These are phyloP conservation scores for Boletus sp. DNA, from an alignment of 1,284 basidiomycete species.

Conservation along the genomic window DNA sequence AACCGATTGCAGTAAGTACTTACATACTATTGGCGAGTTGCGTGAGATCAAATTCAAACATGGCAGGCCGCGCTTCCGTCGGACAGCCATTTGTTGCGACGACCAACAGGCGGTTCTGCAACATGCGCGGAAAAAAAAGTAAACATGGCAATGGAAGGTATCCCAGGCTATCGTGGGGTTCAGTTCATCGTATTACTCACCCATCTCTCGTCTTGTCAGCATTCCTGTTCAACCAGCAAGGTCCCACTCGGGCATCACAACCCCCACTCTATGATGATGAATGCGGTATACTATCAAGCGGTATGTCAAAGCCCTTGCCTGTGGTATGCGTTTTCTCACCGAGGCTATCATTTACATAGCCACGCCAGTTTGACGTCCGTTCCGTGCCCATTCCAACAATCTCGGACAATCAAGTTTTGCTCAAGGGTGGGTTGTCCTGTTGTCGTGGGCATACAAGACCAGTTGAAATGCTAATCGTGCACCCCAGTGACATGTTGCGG, in stretches of 20 bases:
- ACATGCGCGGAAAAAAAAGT: not conserved
- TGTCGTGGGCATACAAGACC: too few relatives aligned
- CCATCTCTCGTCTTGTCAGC: not conserved
- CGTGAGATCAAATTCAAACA: too few relatives aligned
- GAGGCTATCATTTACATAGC: constrained; percentile 27
- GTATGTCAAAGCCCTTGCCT: constrained; percentile 3
- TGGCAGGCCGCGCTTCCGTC: not conserved
- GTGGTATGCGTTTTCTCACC: not conserved
- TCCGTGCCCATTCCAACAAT: constrained; percentile 51
- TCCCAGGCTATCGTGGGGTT: constrained; percentile 12
- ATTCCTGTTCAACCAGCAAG: not conserved
- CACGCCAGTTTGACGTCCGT: constrained; percentile 44
- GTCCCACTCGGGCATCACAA: not conserved
- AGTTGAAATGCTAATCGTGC: not conserved
- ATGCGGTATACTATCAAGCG: constrained; percentile 23
- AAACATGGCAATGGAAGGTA: not conserved
- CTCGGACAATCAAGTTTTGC: constrained; percentile 50
- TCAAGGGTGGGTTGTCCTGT: constrained; percentile 44
- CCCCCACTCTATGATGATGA: constrained; percentile 12
- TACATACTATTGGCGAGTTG: too few relatives aligned
- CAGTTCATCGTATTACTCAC: not conserved
- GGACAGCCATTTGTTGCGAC: not conserved
- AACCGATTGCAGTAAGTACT: too few relatives aligned
- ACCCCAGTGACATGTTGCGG: constrained; percentile 43
- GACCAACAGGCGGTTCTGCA: not conserved